A percentile compares a stretch with the other conserved stretches of the same genome.
Evolutionary conservation across 208 protist genomes (phyloP).

Genomic region (Trichomonas vaginalis): DNA sequence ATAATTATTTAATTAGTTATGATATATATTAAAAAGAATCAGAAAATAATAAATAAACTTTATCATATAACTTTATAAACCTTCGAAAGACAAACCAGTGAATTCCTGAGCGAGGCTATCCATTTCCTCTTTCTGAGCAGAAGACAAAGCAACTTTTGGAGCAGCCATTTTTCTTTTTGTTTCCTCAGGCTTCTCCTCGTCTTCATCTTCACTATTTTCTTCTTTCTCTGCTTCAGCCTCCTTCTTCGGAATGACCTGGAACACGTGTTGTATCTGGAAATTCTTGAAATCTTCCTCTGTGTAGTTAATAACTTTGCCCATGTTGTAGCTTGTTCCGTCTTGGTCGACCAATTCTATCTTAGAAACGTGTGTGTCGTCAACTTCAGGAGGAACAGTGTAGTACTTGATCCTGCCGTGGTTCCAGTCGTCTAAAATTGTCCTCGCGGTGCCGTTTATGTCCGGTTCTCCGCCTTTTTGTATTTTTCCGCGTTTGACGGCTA

Average conservation of each 20-base stretch:
- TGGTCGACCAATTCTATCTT: neutral
- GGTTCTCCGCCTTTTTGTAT: constrained; percentile 31
- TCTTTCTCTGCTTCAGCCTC: neutral
- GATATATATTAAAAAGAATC: no score
- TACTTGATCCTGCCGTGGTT: constrained; percentile 34
- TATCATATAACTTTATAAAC: neutral
- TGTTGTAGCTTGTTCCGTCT: neutral
- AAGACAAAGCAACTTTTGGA: neutral
- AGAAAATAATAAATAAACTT: no score
- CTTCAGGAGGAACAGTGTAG: constrained; percentile 20
- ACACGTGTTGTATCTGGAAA: neutral
- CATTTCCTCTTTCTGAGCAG: neutral
- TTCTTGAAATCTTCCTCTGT: constrained; percentile 1
- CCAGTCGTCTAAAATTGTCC: constrained; percentile 31
- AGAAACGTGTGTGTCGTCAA: neutral
- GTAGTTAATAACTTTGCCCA: neutral
- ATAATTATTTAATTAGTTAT: no score
- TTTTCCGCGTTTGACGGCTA: constrained; percentile 26
- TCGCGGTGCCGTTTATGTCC: constrained; percentile 28
- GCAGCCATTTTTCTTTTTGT: neutral
- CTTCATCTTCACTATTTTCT: neutral
- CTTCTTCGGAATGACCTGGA: neutral
- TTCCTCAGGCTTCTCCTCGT: neutral
- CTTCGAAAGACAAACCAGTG: neutral
- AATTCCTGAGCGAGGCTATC: neutral